These are phyloP conservation scores for Gaultheria prostrata DNA, from an alignment of 148 eudicot species.

Conservation along the genomic window DNA sequence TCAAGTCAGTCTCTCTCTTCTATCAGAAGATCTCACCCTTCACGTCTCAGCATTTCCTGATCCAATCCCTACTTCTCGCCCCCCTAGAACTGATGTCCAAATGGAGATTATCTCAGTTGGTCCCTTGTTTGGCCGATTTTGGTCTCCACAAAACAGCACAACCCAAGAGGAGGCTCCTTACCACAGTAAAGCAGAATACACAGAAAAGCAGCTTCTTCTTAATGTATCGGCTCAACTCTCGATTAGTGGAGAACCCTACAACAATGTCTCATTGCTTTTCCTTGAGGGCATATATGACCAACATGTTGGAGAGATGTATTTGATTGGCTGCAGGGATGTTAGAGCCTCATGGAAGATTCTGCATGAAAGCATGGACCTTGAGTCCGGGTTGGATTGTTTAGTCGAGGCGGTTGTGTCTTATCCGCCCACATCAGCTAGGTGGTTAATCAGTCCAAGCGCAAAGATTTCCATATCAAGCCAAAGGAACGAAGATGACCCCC, in stretches of 20 bases:
- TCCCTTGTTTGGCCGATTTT: constrained; percentile 56
- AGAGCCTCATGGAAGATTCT: constrained; percentile 64
- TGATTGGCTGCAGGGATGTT: constrained; percentile 82
- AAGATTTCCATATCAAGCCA: constrained; percentile 65
- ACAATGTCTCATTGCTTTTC: constrained; percentile 52
- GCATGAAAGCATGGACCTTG: constrained; percentile 59
- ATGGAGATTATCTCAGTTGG: constrained; percentile 73
- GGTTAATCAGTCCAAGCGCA: constrained; percentile 75
- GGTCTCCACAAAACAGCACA: constrained; percentile 37
- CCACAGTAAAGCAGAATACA: constrained; percentile 40
- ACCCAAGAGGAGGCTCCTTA: constrained; percentile 32
- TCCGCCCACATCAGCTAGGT: constrained; percentile 76
- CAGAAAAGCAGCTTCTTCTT: constrained; percentile 62
- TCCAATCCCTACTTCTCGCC: constrained; percentile 35
- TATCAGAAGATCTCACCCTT: constrained; percentile 85
- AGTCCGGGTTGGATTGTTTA: constrained; percentile 73
- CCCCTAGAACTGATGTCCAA: constrained; percentile 40
- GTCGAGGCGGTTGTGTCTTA: constrained; percentile 61
- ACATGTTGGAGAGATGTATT: constrained; percentile 73
- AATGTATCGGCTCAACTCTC: constrained; percentile 73
- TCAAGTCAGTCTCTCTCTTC: constrained; percentile 46
- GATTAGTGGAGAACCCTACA: constrained; percentile 28
- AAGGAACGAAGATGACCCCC: constrained; percentile 73
- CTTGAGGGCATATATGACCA: constrained; percentile 84
- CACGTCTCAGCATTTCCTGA: constrained; percentile 54